Evolutionary conservation across 176 grass and related monocot genomes (phyloP), one percentile per base, ranked within the genome.

Genomic region (Carex scoparia): DNA sequence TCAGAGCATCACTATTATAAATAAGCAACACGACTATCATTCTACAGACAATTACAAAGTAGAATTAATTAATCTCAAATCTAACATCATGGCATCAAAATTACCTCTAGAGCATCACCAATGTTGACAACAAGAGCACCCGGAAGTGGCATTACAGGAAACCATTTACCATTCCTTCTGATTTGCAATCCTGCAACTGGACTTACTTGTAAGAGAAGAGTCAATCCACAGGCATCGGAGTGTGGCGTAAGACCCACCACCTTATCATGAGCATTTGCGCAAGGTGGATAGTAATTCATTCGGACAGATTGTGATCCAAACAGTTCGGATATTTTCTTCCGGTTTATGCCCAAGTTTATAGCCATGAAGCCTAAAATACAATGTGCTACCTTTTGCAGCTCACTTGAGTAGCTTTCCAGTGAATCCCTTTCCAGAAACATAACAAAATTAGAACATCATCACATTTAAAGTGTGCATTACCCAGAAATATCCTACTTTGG

Each of bases 221-320:
- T 93, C 59, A 93, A 65, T 54, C 86, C 87, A 67, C 13, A 27
- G 2, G 63, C 88, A 74, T 93, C 91, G 0, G 87, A 90, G 68
- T 97, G 94, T 4, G 94, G 94, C 4, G 87, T 90, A 9, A 94
- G 83, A 1, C 90, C 93, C 38, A 94, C 32, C 16, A 94, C 81
- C 81, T 94, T 92, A 32, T 90, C 63, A 0, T 87, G 40, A 35
- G 69, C 69, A 6, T 89, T 72, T 31, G 4, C 13, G 35, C 93
- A 94, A 61, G 82, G 88, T 65, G 93, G 93, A 55, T 94, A 94
- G 64, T 92, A 94, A 69, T 88, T 88, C 53, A 94, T 88, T 19
- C 88, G 59, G 4, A 87, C 30, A 55, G 30, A 6, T 84, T 92
- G 93, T 10, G 75, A 61, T 1, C 27, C 69, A 37, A 80, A 87